Evolutionary conservation across 768 basidiomycete genomes (phyloP), one percentile per base, ranked within the genome.

Genomic region (Mycena filopes): DNA sequence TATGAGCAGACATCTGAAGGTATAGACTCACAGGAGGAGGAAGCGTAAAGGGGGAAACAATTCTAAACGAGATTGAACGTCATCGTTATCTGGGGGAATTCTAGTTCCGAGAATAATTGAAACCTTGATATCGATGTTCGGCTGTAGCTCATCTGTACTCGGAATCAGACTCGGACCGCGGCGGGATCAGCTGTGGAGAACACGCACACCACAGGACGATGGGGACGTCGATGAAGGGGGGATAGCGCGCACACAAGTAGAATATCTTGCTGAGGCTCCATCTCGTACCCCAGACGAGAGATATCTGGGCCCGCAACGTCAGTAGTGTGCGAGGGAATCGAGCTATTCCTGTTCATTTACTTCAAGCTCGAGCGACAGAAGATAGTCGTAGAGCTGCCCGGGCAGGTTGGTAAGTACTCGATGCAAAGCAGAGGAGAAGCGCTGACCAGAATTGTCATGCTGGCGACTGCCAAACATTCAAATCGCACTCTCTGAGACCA

Each of bases 251-350:
- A 10, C 70, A 58, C 40, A 76, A 58, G 54, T 62, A 77, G 41
- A 76, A 59, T n/a, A 71, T 46, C 43, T 74, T 77, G 12, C 57
- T 70, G 25, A 69, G n/a, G 18, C 67, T 71, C 73, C 72, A 73
- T 28, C 49, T 60, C 5, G 72, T 50, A 21, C 69, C 60, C 76
- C 76, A 77, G 23, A 77, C 60, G 31, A 68, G 58, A 29, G 67
- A 56, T 43, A 73, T 63, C 70, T 76, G n/a, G n/a, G n/a, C n/a
- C n/a, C n/a, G n/a, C n/a, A n/a, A 23, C 51, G n/a, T 40, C 5
- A 50, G 18, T 26, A 29, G 7, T 21, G 4, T 31, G 23, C 48
- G n/a, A n/a, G n/a, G n/a, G n/a, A n/a, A 50, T 50, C 7, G 18
- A 20, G 29, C 29, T 31, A 28, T 13, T 4, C 7, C 8, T 9